Evolutionary conservation across 108 stramenopile species (phyloP).

Genomic region (Nitzschia putrida): DNA sequence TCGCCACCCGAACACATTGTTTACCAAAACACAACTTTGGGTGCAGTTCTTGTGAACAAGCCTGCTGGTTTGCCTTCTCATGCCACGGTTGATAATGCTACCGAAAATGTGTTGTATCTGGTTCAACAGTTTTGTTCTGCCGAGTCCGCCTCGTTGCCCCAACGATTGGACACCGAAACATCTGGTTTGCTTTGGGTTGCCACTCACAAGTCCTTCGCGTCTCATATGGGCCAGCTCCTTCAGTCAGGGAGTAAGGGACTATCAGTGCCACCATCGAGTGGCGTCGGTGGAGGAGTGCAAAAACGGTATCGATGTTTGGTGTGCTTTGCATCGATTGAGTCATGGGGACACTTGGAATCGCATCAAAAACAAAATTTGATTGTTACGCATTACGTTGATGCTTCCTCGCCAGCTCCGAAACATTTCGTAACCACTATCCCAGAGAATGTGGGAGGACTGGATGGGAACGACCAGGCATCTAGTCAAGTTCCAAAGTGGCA

Average conservation of each 20-base stretch:
- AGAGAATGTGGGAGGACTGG: no score
- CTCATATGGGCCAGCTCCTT: slow-evolving; percentile 70
- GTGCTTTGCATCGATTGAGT: slow-evolving; percentile 25
- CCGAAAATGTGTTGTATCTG: slow-evolving; percentile 67
- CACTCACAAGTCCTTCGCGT: slow-evolving; percentile 62
- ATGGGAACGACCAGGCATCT: slow-evolving; percentile 10
- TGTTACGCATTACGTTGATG: slow-evolving; percentile 28
- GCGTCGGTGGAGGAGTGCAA: slow-evolving; percentile 27
- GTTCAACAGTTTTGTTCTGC: neutral
- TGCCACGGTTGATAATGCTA: slow-evolving; percentile 77
- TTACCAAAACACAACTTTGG: neutral
- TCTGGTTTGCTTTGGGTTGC: slow-evolving; percentile 77
- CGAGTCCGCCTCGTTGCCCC: slow-evolving; percentile 49
- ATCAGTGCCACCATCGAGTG: neutral
- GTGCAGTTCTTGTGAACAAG: slow-evolving; percentile 19
- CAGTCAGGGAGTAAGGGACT: slow-evolving; percentile 44
- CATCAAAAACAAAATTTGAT: slow-evolving; percentile 31
- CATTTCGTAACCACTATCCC: slow-evolving; percentile 15
- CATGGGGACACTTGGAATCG: slow-evolving; percentile 20
- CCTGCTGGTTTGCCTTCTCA: slow-evolving; percentile 64
- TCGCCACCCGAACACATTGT: neutral
- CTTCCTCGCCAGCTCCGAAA: slow-evolving; percentile 11
- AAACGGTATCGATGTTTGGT: slow-evolving; percentile 78
- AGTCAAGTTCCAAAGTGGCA: neutral
- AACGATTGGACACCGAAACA: slow-evolving; percentile 83